Percentiles rank a stretch among this genome's conserved stretches.
phyloP scores from a whole-genome alignment of 73 alveolate genomes.

The Blepharisma japonicum region DNA sequence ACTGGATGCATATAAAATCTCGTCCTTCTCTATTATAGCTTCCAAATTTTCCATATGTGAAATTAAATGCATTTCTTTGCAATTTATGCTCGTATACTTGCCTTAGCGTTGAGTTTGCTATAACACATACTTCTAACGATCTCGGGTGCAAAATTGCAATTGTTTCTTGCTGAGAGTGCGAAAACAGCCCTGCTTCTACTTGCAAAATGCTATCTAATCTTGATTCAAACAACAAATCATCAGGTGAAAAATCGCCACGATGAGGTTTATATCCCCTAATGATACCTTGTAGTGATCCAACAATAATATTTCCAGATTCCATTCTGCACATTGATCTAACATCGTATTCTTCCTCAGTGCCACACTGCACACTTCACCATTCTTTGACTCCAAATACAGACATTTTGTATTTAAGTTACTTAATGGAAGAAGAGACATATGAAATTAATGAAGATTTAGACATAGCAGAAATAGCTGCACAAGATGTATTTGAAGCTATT shows the following conservation, averaged over 20 bases:
- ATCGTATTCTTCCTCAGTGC: slow-evolving; percentile 55
- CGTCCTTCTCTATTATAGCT: slow-evolving; percentile 25
- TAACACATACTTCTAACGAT: slow-evolving; percentile 36
- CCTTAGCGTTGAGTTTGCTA: slow-evolving; percentile 21
- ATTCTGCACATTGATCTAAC: slow-evolving; percentile 33
- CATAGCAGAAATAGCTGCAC: slow-evolving; percentile 14
- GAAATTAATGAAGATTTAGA: not conserved
- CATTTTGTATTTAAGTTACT: slow-evolving; percentile 22
- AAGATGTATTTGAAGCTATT: not conserved
- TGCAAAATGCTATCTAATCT: slow-evolving; percentile 43
- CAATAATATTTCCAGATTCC: slow-evolving; percentile 33
- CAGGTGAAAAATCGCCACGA: slow-evolving; percentile 42
- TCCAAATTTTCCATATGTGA: slow-evolving; percentile 58
- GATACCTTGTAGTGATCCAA: slow-evolving; percentile 42
- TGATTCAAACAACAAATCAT: slow-evolving; percentile 36
- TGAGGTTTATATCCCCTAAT: slow-evolving; percentile 13
- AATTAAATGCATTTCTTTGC: slow-evolving; percentile 61
- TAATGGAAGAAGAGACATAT: not conserved
- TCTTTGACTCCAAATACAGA: slow-evolving; percentile 40
- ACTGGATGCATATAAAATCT: slow-evolving; percentile 60
- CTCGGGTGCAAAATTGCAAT: slow-evolving; percentile 59
- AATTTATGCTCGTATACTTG: slow-evolving; percentile 43
- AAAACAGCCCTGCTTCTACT: slow-evolving; percentile 38
- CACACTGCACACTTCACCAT: slow-evolving; percentile 47
- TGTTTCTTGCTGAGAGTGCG: slow-evolving; percentile 22